Conservation (phyloP, 495 filamentous ascomycete species). For the Hamigera avellanea region DNA sequence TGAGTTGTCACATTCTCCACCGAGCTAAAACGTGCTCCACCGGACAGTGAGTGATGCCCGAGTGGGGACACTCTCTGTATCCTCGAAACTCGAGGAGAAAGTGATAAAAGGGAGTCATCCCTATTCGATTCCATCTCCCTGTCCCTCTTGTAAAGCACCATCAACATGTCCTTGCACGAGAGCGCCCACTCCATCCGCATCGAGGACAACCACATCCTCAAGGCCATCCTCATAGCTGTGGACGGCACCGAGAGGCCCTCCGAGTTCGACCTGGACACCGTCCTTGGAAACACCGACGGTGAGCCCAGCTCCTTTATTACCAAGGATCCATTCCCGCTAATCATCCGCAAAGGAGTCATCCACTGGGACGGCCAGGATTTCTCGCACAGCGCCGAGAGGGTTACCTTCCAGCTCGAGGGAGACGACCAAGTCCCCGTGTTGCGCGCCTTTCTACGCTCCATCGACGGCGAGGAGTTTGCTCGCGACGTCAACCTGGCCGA, state of each 20-base stretch:
- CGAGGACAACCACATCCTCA: conserved; percentile 30
- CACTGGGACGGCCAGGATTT: conserved; percentile 34
- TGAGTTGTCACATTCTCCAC: no score
- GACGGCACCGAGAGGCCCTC: conserved; percentile 22
- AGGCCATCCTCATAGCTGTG: conserved; percentile 16
- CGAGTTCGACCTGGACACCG: conserved; percentile 24
- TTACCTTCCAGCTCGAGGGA: conserved; percentile 30
- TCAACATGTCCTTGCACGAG: conserved; percentile 32
- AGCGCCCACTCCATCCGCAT: conserved; percentile 24
- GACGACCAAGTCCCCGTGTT: conserved; percentile 25
- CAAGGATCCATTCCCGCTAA: neutral
- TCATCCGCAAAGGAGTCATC: conserved; percentile 32
- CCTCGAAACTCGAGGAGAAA: no score
- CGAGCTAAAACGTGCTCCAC: no score
- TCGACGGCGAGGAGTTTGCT: conserved; percentile 10
- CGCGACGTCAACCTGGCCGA: conserved; percentile 33
- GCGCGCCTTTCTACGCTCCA: conserved; percentile 17
- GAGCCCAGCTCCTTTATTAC: neutral
- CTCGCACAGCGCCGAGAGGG: conserved; percentile 21
- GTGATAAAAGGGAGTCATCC: no score
- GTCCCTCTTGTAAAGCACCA: no score
- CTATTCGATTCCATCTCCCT: no score
- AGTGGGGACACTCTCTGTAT: no score
- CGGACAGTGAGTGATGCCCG: no score
- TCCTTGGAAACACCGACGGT: conserved; percentile 38